Conservation (phyloP, 306 rosid genomes). For the Pterocarpus santalinus region DNA sequence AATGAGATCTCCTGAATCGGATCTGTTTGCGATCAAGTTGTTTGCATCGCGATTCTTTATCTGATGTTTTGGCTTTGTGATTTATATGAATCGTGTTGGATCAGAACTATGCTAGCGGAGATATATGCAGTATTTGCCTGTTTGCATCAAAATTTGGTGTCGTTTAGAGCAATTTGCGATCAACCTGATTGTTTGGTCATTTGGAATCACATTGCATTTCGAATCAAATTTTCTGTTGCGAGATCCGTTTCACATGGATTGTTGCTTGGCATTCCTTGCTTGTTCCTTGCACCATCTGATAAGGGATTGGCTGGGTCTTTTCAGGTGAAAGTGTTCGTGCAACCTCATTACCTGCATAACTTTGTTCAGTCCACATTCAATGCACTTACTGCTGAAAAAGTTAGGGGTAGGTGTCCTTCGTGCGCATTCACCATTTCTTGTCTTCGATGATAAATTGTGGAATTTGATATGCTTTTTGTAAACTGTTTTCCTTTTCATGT, state of each 20-base stretch:
- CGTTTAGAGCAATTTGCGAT: slow-evolving; percentile 16
- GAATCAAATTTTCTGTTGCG: slow-evolving; percentile 32
- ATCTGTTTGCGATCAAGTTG: slow-evolving; percentile 48
- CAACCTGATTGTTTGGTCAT: background rate
- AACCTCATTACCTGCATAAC: slow-evolving; percentile 87
- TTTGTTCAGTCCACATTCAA: slow-evolving; percentile 92
- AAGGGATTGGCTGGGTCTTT: slow-evolving; percentile 46
- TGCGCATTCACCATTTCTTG: slow-evolving; percentile 7
- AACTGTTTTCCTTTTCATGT: slow-evolving; percentile 20
- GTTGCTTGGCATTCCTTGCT: slow-evolving; percentile 11
- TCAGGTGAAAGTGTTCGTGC: slow-evolving; percentile 94
- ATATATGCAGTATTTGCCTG: background rate
- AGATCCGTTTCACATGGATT: background rate
- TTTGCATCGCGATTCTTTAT: slow-evolving; percentile 24
- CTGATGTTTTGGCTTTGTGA: slow-evolving; percentile 5
- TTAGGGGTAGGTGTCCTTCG: slow-evolving; percentile 66
- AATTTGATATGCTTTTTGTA: background rate
- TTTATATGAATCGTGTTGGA: slow-evolving; percentile 37
- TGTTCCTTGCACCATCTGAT: slow-evolving; percentile 24
- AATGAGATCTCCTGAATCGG: slow-evolving; percentile 32
- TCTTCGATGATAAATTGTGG: slow-evolving; percentile 9
- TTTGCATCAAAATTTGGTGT: background rate
- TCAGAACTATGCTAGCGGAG: slow-evolving; percentile 34
- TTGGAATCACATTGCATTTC: slow-evolving; percentile 24
- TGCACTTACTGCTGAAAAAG: slow-evolving; percentile 83